Conservation (phyloP, 23 red algal species). For the Chondrus crispus region DNA sequence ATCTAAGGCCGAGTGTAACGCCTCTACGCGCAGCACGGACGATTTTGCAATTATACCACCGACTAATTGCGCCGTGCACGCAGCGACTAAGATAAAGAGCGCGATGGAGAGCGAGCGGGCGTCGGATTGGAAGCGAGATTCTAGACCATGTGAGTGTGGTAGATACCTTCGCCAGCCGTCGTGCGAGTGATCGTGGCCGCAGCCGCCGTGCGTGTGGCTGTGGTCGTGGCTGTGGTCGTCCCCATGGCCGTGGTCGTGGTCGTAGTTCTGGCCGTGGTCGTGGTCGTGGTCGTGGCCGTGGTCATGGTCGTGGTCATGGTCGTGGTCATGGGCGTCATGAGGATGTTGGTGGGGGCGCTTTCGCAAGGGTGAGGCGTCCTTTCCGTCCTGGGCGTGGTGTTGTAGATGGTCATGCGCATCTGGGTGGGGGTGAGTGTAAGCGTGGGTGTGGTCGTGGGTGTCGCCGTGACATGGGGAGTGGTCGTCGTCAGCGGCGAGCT, state of each 20-base stretch:
- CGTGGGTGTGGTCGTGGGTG: background rate
- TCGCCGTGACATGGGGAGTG: background rate
- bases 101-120: constrained; percentile 26
- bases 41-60: constrained; percentile 37
- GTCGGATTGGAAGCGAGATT: constrained; percentile 43
- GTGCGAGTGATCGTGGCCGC: constrained; percentile 2
- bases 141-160: constrained; percentile 55
- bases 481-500: too few species aligned
- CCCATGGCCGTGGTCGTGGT: constrained; percentile 12
- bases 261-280: background rate
- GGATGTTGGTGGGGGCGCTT: background rate
- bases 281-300: background rate
- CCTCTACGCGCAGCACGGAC: constrained; percentile 38
- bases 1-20: constrained; percentile 51
- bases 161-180: constrained; percentile 52
- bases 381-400: background rate
- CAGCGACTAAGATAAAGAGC: constrained; percentile 1
- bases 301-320: constrained; percentile 20
- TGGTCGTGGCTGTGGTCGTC: background rate
- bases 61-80: constrained; percentile 32
- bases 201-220: constrained; percentile 3
- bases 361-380: too few species aligned
- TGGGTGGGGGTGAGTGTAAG: background rate
- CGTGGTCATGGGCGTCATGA: background rate
- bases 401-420: background rate